Base-by-base conservation (phyloP, 2,329 filamentous ascomycete species). In the Cryphonectria parasitica region DNA sequence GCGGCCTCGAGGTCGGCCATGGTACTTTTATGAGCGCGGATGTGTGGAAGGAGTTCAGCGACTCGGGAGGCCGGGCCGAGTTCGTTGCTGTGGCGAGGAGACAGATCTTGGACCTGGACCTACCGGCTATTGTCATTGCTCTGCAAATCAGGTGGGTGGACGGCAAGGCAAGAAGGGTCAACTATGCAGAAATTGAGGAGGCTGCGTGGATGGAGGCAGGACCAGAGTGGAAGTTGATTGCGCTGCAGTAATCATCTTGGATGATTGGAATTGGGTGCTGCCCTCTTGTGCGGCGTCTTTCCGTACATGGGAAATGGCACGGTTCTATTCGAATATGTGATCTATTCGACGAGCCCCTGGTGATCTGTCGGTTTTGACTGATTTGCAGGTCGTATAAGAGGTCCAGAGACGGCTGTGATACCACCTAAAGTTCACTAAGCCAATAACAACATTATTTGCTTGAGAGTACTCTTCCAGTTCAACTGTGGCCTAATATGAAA, bases 191-290 rank as follows among this genome's bases (percentile, higher is more conserved):
- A 17, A 58, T 66, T 5, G 49, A 58, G 13, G 49, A 56, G 64
- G 7, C 15, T 49, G 31, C 45, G 15, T 66, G 49, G 49, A 10
- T 39, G 8, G 22, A 41, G 25, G 64, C 64, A 52, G 17, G 34
- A 7, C 64, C 64, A 25, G 36, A 19, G 6, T 66, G 64, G 64
- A 66, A 66, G 49, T 66, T 66, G 49, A 58, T 66, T 39, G 49
- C 64, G 8, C 34, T 66, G 25, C 25, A 58, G 54, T 58, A 13
- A 58, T 56, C 28, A 52, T n/a, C 52, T 54, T n/a, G n/a, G n/a
- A 34, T 4, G 3, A 4, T 34, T 2, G 34, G 34, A 34, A 3
- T 34, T 34, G 34, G 3, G 6, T 34, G 34, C 34, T 34, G 34
- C 34, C 34, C 3, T 34, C 3, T 34, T 52, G 7, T n/a, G 45